These are phyloP conservation scores for Metarhizium humberi DNA, from an alignment of 2,329 filamentous ascomycete genomes.

Conservation along the genomic window DNA sequence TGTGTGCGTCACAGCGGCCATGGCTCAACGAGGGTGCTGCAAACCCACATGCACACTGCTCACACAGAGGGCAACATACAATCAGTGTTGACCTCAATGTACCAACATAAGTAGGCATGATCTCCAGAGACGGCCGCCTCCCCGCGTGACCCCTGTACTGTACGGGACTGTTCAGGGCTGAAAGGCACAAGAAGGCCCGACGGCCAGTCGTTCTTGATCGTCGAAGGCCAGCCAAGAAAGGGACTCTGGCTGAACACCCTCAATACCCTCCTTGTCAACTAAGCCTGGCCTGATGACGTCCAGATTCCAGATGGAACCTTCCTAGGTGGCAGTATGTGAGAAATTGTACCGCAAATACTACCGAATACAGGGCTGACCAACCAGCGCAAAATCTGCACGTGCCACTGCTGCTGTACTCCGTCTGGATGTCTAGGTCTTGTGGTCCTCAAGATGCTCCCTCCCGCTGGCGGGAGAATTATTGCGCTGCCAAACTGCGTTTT, in stretches of 20 bases:
- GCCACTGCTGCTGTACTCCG: background rate
- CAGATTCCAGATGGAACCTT: background rate
- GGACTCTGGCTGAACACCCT: background rate
- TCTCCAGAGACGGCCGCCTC: background rate
- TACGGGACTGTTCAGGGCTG: background rate
- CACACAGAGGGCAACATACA: background rate
- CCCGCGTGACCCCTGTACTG: background rate
- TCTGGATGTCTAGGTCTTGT: background rate
- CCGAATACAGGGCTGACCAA: constrained; percentile 1
- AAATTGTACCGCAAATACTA: no score
- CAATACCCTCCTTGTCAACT: background rate
- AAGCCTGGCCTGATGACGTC: constrained; percentile 1
- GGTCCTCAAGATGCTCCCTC: background rate
- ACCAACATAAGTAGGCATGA: background rate
- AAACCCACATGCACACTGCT: background rate
- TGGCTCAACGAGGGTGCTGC: background rate
- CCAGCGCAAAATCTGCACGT: background rate
- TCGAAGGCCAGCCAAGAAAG: background rate
- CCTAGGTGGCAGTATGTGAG: background rate
- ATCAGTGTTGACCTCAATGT: background rate
- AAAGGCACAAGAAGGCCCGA: background rate
- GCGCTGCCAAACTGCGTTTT: background rate
- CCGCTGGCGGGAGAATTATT: background rate
- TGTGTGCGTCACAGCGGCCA: background rate
- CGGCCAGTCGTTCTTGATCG: background rate